Evolutionary conservation across 2,329 filamentous ascomycete species (phyloP), one percentile per base, ranked within the genome.

Genomic region (Chaetomium olivaceum): DNA sequence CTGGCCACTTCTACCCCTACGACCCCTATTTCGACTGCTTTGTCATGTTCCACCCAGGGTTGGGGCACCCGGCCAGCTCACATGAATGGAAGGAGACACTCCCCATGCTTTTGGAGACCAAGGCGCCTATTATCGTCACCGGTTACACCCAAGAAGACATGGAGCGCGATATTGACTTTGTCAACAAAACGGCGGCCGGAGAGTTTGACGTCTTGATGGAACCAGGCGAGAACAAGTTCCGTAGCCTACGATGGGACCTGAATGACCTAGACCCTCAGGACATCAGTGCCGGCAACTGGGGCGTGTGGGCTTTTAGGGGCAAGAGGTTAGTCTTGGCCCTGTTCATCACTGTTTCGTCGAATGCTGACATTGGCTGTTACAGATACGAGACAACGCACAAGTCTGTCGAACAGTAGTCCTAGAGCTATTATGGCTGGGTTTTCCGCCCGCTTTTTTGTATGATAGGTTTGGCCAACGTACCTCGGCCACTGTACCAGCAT

Each of bases 11-110:
- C 80, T 88, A 91, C 65, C 95, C 96, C 0, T 97, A 96, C 76
- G 95, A 99, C 76, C 95, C 95, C 0, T 99, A 99, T 80, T 97
- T 99, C 77, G 95, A 99, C 81, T 95, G 91, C 78, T 97, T 99
- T 75, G 89, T 99, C 74, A 85, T 97, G 60, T 99, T 98, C 83
- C 96, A 99, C 75, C 96, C 96, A 0, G 96, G 96, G 9, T 85
- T 99, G 21, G 96, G 95, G 14, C 95, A 99, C 77, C 93, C 96
- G 0, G 92, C 93, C 16, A 94, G 90, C 74, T 91, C 91, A 61
- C 91, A 96, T 73, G 95, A 99, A 77, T 99, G 96, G 95, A 86
- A 90, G 66, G 89, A 94, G 73, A 98, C 95, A 0, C 79, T 99
- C 8, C 95, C 95, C 2, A 84, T 93, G 73, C 85, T 99, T 31